Base-by-base conservation (phyloP, 495 filamentous ascomycete species). In the Penicillium angulare region DNA sequence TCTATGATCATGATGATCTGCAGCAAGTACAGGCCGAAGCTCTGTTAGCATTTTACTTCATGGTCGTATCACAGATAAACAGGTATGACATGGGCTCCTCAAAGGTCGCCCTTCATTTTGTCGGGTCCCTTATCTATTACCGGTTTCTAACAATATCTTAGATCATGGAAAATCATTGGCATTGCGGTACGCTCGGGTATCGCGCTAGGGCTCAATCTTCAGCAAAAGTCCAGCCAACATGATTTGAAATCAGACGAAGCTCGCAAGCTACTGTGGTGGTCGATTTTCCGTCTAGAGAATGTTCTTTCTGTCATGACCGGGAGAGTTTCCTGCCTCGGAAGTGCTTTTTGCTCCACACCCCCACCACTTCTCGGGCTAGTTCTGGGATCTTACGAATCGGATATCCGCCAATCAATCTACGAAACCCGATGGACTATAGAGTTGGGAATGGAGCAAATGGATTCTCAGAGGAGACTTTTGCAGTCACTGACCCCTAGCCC, bases 211-310 rank as follows among this genome's bases (percentile, higher is more conserved):
- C 29, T 27, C 15, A 34, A 26, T 16, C 58, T 85, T 47, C 80
- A 79, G 33, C 85, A 76, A 50, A 76, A 75, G 13, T 73, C 69
- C 42, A 58, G 60, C n/a, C 52, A 61, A 0, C 66, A 79, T 1
- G 39, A 65, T 8, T 66, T 73, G 34, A 46, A 69, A 5, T 71
- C 83, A n/a, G 81, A 79, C 47, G 84, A 86, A 52, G 67, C 76
- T 27, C 72, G 82, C 22, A 74, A 79, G 36, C 76, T 77, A 26
- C 65, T 86, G 9, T 87, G 83, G 83, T 86, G 82, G 79, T 79
- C 80, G 21, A 50, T 87, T 3, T 82, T 79, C 49, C 71, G 64
- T 2, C 58, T 86, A 38, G 84, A 87, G 46, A 75, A 82, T 36
- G 61, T 72, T 17, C 69, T 87, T n/a, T 74, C 75, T 21, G 68